Evolutionary conservation across 306 rosid species (phyloP).

Genomic region (Acacia confusa): DNA sequence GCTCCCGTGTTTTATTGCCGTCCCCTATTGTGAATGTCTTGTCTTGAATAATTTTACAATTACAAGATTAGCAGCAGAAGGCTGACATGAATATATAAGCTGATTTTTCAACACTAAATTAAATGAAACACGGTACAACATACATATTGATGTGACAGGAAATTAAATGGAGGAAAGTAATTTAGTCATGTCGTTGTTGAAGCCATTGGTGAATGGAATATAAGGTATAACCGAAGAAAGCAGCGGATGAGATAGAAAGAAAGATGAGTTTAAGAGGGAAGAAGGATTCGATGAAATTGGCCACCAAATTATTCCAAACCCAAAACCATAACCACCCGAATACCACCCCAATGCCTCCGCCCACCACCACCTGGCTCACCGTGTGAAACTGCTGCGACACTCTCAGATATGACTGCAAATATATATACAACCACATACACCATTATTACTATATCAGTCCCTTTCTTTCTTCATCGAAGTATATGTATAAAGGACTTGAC

Average conservation of each 20-base stretch:
- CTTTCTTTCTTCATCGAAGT: too few relatives aligned
- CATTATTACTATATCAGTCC: neutral
- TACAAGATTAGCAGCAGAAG: neutral
- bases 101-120: too few relatives aligned
- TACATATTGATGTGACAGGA: neutral
- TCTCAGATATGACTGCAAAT: conserved; percentile 68
- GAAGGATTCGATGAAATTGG: conserved; percentile 42
- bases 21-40: neutral
- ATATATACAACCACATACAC: neutral
- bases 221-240: conserved; percentile 42
- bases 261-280: conserved; percentile 46
- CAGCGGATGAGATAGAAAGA: conserved; percentile 39
- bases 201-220: conserved; percentile 46
- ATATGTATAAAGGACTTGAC: neutral
- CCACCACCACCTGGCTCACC: conserved; percentile 58
- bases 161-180: neutral
- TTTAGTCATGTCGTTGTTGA: neutral
- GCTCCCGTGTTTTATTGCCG: too few relatives aligned
- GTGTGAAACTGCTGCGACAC: conserved; percentile 65
- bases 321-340: conserved; percentile 52
- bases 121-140: neutral
- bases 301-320: conserved; percentile 55
- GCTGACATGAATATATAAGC: neutral
- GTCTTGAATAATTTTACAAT: neutral
- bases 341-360: conserved; percentile 52